These are phyloP conservation scores for Dentipellis sp. DNA, from an alignment of 768 basidiomycete genomes.

Conservation along the genomic window DNA sequence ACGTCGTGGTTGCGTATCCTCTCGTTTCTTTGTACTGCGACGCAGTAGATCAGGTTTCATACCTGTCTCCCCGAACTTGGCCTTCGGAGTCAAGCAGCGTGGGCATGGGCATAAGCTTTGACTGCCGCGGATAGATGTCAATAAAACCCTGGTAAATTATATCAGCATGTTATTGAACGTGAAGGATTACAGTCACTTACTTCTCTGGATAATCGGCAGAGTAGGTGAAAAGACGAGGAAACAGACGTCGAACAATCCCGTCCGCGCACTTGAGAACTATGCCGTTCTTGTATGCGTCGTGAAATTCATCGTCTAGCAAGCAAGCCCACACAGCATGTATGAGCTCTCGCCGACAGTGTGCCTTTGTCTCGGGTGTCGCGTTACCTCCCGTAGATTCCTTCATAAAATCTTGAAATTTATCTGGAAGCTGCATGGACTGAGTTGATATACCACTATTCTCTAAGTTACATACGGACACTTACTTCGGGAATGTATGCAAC, in stretches of 20 bases:
- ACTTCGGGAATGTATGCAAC: conserved; percentile 18
- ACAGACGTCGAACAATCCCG: conserved; percentile 17
- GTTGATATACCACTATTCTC: background rate
- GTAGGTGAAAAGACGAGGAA: conserved; percentile 20
- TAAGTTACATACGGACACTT: background rate
- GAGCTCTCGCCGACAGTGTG: too few species aligned
- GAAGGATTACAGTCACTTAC: conserved; percentile 20
- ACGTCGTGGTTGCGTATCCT: conserved; percentile 7
- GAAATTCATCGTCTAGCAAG: conserved; percentile 16
- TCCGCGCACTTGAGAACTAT: conserved; percentile 20
- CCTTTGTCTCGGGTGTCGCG: too few species aligned
- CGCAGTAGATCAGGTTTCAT: conserved; percentile 8
- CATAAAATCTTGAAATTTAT: conserved; percentile 4
- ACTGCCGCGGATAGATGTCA: conserved; percentile 18
- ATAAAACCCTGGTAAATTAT: background rate
- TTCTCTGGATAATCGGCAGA: conserved; percentile 29
- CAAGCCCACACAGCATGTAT: conserved; percentile 22
- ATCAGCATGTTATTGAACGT: background rate
- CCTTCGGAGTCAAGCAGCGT: conserved; percentile 17
- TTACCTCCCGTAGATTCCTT: background rate
- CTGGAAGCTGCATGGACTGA: background rate
- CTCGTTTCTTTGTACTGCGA: background rate
- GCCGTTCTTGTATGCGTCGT: conserved; percentile 18
- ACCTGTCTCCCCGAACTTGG: conserved; percentile 16
- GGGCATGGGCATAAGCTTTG: conserved; percentile 23